Conservation (phyloP, 371 early-diverging fungal species). For the Mortierella sp. region DNA sequence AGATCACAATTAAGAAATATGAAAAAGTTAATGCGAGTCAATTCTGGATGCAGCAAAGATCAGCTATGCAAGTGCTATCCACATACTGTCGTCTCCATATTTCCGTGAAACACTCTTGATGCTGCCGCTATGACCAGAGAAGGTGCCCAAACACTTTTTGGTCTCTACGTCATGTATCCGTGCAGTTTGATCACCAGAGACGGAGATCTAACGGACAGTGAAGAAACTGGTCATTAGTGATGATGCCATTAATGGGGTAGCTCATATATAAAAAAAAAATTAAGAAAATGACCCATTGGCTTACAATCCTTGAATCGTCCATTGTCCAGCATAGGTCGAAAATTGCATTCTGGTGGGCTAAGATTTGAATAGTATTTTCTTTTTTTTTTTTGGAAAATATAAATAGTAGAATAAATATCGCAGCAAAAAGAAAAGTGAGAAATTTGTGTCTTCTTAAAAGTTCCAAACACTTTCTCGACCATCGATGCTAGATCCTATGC, state of each 20-base stretch:
- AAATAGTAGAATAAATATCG: no score
- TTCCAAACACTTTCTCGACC: neutral
- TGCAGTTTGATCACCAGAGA: slow-evolving; percentile 47
- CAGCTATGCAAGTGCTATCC: neutral
- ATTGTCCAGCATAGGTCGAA: slow-evolving; percentile 49
- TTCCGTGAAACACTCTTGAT: slow-evolving; percentile 47
- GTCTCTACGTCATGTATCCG: slow-evolving; percentile 46
- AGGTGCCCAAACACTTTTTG: slow-evolving; percentile 30
- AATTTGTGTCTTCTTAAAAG: neutral
- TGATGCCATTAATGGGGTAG: no score
- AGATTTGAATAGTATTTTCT: slow-evolving; percentile 23
- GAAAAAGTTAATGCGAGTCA: neutral
- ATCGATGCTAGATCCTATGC: no score
- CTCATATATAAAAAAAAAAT: no score
- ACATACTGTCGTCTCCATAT: slow-evolving; percentile 36
- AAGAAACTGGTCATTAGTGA: no score
- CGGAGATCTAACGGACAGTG: slow-evolving; percentile 27
- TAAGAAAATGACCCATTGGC: no score
- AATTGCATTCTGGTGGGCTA: slow-evolving; percentile 47
- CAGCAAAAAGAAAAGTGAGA: neutral
- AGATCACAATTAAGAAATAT: neutral
- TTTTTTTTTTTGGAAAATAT: neutral
- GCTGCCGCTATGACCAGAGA: slow-evolving; percentile 46
- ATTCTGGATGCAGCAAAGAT: neutral
- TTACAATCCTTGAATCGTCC: slow-evolving; percentile 44